phyloP scores from a whole-genome alignment of 1,284 basidiomycete species.

The Salmacisia buchloeana region DNA sequence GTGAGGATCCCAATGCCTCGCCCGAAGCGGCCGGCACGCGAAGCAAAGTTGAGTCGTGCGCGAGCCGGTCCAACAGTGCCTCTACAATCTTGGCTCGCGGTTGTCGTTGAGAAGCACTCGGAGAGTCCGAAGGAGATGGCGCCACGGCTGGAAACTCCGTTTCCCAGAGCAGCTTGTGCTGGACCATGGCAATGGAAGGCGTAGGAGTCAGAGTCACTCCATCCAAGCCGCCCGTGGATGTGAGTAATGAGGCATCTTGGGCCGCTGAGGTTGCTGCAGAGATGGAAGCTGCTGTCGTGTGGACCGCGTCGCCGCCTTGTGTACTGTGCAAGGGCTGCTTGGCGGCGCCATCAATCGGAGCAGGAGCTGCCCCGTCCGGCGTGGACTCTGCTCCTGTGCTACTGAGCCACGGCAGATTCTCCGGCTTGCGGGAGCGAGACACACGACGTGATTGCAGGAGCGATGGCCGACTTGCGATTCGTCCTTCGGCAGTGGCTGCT shows the following conservation, averaged over 20 bases:
- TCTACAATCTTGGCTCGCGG: neutral
- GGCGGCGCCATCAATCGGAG: neutral
- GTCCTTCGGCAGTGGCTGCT: slow-evolving; percentile 18
- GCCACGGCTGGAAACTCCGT: neutral
- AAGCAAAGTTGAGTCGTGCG: neutral
- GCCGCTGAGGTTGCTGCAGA: no score
- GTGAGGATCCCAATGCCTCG: neutral
- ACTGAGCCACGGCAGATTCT: slow-evolving; percentile 30
- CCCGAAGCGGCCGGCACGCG: neutral
- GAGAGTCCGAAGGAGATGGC: neutral
- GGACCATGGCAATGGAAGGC: neutral
- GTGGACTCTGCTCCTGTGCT: slow-evolving; percentile 2
- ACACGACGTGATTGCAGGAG: slow-evolving; percentile 10
- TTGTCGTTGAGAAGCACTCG: neutral
- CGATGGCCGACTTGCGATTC: no score
- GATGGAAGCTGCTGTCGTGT: no score
- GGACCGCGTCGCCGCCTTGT: neutral
- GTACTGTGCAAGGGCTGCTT: no score
- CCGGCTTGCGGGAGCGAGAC: slow-evolving; percentile 27
- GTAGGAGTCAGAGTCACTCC: neutral
- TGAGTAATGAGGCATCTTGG: neutral
- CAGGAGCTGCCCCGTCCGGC: neutral
- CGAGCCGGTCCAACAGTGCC: neutral
- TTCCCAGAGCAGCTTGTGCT: slow-evolving; percentile 5
- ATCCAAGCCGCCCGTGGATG: neutral